Percentiles rank a stretch among this genome's conserved stretches.
Conservation (phyloP, 306 rosid genomes). For the Cicer arietinum region DNA sequence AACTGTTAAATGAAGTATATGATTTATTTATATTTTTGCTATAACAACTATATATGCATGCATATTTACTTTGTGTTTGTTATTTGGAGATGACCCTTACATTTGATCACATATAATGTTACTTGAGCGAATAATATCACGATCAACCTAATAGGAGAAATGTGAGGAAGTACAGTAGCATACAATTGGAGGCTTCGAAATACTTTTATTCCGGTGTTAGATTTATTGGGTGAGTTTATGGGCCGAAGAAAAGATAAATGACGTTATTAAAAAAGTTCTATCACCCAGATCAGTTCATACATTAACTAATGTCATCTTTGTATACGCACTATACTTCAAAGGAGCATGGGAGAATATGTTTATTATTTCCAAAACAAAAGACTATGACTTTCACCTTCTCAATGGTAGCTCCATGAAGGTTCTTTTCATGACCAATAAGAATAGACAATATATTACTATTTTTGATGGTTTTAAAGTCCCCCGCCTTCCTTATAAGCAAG, state of each 20-base stretch:
- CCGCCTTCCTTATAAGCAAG: constrained; percentile 68
- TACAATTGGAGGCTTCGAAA: too few species aligned
- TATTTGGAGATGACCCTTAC: too few species aligned
- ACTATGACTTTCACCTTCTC: constrained; percentile 65
- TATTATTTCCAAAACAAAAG: constrained; percentile 61
- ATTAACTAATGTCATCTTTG: constrained; percentile 63
- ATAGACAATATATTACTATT: constrained; percentile 53
- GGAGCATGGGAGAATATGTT: constrained; percentile 75
- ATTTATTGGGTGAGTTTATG: constrained; percentile 59
- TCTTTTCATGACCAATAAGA: constrained; percentile 77
- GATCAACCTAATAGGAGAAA: too few species aligned
- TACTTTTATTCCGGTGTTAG: too few species aligned
- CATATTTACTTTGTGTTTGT: too few species aligned
- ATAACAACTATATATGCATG: too few species aligned
- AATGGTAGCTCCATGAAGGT: constrained; percentile 62
- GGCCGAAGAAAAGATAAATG: constrained; percentile 75
- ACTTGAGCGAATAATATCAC: too few species aligned
- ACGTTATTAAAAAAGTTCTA: constrained; percentile 70
- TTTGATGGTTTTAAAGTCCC: constrained; percentile 76
- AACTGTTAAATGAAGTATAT: too few species aligned
- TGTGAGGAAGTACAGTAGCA: too few species aligned
- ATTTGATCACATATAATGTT: too few species aligned
- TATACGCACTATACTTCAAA: constrained; percentile 82
- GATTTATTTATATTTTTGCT: too few species aligned
- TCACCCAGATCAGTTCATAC: constrained; percentile 62